Evolutionary conservation across 2,329 filamentous ascomycete genomes (phyloP).

Genomic region (Sphaerulina vaccinii): DNA sequence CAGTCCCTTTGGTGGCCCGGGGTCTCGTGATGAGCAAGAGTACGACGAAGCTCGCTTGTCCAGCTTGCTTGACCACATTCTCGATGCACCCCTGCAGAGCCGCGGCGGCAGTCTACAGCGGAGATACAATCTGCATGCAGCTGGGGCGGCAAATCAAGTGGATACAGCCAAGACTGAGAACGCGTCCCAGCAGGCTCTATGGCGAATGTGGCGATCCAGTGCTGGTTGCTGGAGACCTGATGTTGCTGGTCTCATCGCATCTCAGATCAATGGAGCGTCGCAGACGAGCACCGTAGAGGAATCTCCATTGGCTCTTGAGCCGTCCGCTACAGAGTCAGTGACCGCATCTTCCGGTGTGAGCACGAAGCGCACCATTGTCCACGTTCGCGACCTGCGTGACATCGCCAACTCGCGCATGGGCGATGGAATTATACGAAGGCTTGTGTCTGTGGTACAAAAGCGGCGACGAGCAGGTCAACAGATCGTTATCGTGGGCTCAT

Average conservation of each 20-base stretch:
- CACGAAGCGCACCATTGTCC: conserved; percentile 54
- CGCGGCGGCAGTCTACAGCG: conserved; percentile 6
- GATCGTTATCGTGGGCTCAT: conserved; percentile 78
- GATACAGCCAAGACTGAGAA: background rate
- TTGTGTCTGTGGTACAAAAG: conserved; percentile 70
- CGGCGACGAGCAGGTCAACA: conserved; percentile 69
- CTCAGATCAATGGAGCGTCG: conserved; percentile 4
- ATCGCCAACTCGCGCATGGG: conserved; percentile 69
- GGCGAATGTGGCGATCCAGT: conserved; percentile 25
- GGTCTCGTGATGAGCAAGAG: conserved; percentile 15
- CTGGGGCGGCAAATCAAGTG: background rate
- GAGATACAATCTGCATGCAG: background rate
- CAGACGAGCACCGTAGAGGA: background rate
- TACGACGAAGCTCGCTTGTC: conserved; percentile 35
- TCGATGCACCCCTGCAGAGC: conserved; percentile 31
- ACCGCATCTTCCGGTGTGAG: conserved; percentile 1
- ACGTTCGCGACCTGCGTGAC: conserved; percentile 77
- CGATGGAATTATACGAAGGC: conserved; percentile 63
- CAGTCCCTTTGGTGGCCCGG: conserved; percentile 6
- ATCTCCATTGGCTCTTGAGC: background rate
- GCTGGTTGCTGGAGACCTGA: conserved; percentile 24
- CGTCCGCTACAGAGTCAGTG: conserved; percentile 16
- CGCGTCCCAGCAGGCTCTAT: conserved; percentile 17
- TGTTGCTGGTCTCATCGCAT: conserved; percentile 22
- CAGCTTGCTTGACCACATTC: conserved; percentile 33